Percentiles rank a stretch among this genome's conserved stretches.
Conservation (phyloP, 1,139 yeast species). For the Groenewaldozyma auringiensis region DNA sequence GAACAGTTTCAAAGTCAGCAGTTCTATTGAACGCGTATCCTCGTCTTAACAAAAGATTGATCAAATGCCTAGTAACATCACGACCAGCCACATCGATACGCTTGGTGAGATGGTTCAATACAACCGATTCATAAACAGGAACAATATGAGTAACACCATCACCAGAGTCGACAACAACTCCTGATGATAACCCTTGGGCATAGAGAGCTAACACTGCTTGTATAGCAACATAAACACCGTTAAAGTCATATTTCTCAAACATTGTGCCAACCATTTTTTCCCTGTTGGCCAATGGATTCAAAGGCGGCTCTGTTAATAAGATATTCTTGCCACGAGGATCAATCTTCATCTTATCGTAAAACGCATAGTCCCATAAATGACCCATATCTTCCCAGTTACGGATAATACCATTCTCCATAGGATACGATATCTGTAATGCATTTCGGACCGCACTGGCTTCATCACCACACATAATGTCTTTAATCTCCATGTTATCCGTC, state of each 20-base stretch:
- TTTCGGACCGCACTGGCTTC: slow-evolving; percentile 92
- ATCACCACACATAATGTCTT: slow-evolving; percentile 96
- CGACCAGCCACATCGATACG: slow-evolving; percentile 97
- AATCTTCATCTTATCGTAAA: slow-evolving; percentile 79
- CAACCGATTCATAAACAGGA: slow-evolving; percentile 95
- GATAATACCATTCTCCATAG: slow-evolving; percentile 98
- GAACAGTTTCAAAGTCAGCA: slow-evolving; percentile 96
- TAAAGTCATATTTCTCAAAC: slow-evolving; percentile 94
- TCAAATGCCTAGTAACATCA: slow-evolving; percentile 91
- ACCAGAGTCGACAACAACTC: slow-evolving; percentile 97
- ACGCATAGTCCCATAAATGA: slow-evolving; percentile 96
- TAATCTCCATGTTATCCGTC: slow-evolving; percentile 46
- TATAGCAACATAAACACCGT: slow-evolving; percentile 95
- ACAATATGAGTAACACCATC: slow-evolving; percentile 96
- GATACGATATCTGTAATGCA: slow-evolving; percentile 83
- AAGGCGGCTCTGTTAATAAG: slow-evolving; percentile 91
- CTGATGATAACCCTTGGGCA: slow-evolving; percentile 94
- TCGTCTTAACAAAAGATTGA: slow-evolving; percentile 81
- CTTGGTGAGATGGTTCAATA: slow-evolving; percentile 83
- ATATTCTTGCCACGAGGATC: slow-evolving; percentile 73
- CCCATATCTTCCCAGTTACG: slow-evolving; percentile 99
- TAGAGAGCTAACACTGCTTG: slow-evolving; percentile 96
- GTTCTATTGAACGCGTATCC: slow-evolving; percentile 98
- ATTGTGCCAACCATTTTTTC: slow-evolving; percentile 94
- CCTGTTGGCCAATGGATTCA: slow-evolving; percentile 91